Evolutionary conservation across 495 filamentous ascomycete species (phyloP), one percentile per base, ranked within the genome.

Genomic region (Xylaria intraflava): DNA sequence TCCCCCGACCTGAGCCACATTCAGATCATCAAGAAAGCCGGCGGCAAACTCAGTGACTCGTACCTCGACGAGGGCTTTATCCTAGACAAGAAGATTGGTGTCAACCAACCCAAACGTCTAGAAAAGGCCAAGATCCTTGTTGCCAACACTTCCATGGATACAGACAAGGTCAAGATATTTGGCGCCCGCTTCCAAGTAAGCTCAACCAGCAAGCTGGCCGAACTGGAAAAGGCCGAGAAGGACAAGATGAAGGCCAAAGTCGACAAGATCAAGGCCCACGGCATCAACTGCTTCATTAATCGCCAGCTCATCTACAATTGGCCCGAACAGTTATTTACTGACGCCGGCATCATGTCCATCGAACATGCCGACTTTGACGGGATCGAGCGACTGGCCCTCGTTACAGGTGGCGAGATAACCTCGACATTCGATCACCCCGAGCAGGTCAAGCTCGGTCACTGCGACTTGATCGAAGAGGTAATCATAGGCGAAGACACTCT

Each of bases 241-340:
- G 92, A 97, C 64, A 98, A 97, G 84, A 98, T 98, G 93, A 93
- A 88, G 73, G 85, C 87, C 50, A 98, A 98, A 79, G 93, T 98
- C 38, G 94, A 98, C 63, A 90, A 86, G 65, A 98, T 98, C 77
- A 98, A 97, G 82, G 82, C 89, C 30, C 94, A 98, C 64, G 93
- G 93, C 36, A 96, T 98, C 75, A 98, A 98, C 80, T 97, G 94
- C 77, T 98, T 98, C 73, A 94, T 98, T 66, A 98, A 98, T 78
- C 80, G 93, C 56, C 93, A 98, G 67, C 81, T 98, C 41, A 98
- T 98, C 73, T 98, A 98, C 80, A 98, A 98, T 80, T 97, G 93
- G 92, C 93, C 93, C 30, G 93, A 98, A 69, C 94, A 97, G 72
- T 86, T 98, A 45, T 98, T 98, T 68, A 88, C 92, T 22, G 93